Evolutionary conservation across 805 yeast species (phyloP).

Genomic region (Saccharomycopsis fibuligera): DNA sequence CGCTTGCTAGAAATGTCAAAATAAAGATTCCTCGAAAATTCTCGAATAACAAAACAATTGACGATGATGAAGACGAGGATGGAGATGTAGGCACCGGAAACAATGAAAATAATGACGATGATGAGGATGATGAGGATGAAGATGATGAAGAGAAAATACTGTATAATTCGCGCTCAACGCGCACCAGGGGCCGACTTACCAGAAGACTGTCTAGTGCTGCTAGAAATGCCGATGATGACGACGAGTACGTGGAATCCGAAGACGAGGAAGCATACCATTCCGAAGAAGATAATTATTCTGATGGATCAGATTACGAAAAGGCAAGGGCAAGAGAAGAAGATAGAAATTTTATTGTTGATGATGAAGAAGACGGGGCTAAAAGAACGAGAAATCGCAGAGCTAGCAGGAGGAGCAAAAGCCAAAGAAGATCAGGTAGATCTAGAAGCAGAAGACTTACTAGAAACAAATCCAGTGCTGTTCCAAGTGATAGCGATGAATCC

Average conservation of each 20-base stretch:
- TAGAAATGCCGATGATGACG: constrained; percentile 36
- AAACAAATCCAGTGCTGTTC: background rate
- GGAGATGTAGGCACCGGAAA: constrained; percentile 19
- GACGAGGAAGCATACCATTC: constrained; percentile 20
- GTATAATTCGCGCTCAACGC: constrained; percentile 2
- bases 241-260: constrained; percentile 21
- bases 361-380: constrained; percentile 16
- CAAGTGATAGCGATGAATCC: constrained; percentile 24
- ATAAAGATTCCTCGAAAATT: constrained; percentile 7
- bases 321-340: constrained; percentile 23
- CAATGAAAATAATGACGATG: constrained; percentile 22
- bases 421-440: constrained; percentile 15
- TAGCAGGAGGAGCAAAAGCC: constrained; percentile 18
- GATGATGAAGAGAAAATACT: constrained; percentile 27
- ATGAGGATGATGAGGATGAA: constrained; percentile 29
- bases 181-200: constrained; percentile 27
- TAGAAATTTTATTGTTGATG: constrained; percentile 26
- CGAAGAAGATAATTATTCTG: constrained; percentile 17
- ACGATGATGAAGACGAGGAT: constrained; percentile 9
- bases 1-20: constrained; percentile 24
- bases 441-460: constrained; percentile 20
- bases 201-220: too few species aligned
- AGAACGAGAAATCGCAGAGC: constrained; percentile 16
- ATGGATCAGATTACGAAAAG: constrained; percentile 15
- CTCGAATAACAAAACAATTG: constrained; percentile 2